Conservation (phyloP, 495 filamentous ascomycete species). For the Penicillium canariense region DNA sequence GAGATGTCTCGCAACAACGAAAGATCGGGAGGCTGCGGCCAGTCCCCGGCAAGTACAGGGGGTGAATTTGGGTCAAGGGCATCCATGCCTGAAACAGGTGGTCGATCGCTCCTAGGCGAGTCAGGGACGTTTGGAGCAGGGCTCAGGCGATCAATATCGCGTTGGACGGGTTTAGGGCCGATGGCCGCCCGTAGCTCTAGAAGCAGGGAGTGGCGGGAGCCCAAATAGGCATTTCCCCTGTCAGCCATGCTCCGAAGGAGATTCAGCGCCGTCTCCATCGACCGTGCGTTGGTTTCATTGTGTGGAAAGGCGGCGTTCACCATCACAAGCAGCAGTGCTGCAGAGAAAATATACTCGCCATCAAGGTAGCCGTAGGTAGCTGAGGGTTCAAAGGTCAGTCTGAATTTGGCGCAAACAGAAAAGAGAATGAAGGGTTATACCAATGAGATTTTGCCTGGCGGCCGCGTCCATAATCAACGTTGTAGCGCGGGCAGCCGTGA, state of each 20-base stretch:
- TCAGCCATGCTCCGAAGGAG: slow-evolving; percentile 47
- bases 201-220: slow-evolving; percentile 40
- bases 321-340: slow-evolving; percentile 49
- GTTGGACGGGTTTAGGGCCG: slow-evolving; percentile 14
- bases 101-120: slow-evolving; percentile 20
- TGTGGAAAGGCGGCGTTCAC: slow-evolving; percentile 47
- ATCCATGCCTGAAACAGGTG: slow-evolving; percentile 5
- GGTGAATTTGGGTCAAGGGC: background rate
- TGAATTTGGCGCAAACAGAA: background rate
- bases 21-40: slow-evolving; percentile 24
- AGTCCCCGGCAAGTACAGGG: slow-evolving; percentile 9
- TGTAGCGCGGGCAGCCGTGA: slow-evolving; percentile 46
- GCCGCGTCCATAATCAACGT: slow-evolving; percentile 47
- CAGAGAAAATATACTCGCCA: slow-evolving; percentile 48
- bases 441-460: slow-evolving; percentile 43
- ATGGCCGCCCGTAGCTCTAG: slow-evolving; percentile 34
- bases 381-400: slow-evolving; percentile 1
- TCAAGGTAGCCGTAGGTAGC: slow-evolving; percentile 54
- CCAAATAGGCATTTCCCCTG: slow-evolving; percentile 46
- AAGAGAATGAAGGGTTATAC: slow-evolving; percentile 17
- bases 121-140: slow-evolving; percentile 4
- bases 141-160: background rate
- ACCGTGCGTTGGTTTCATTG: slow-evolving; percentile 33
- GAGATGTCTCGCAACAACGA: slow-evolving; percentile 32
- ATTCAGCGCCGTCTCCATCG: slow-evolving; percentile 43